Base-by-base conservation (phyloP, 169 alveolate species). In the Ichthyophthirius multifiliis region DNA sequence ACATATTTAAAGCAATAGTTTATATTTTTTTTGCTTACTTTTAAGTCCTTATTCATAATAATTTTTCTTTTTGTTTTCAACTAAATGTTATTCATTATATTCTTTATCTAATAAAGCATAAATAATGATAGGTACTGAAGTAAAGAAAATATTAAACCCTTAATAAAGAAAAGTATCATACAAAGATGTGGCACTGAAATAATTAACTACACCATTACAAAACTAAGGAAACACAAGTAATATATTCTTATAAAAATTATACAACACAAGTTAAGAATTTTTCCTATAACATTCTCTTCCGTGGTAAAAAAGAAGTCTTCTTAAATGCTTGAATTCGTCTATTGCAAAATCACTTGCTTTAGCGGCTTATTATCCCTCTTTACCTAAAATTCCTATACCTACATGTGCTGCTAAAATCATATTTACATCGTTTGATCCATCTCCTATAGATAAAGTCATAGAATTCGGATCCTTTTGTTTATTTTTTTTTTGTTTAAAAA, bases 351-450 rank as follows among this genome's bases (percentile, higher is more conserved):
- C 94, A 16, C 87, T 63, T 37, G 89, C 84, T 75, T 89, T 84
- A 16, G 90, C 96, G 3, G 98, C 98, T 63, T 89, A 81, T 5
- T 82, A 78, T 0, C 97, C 97, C 83, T 95, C 98, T 15, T 88
- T 93, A 16, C 98, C 98, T 35, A 80, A 76, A 23, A 93, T 90
- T 4, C 97, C 98, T 2, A 95, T 75, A 18, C 98, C 97, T 46
- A 94, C 90, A 83, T 93, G 88, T 20, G 97, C 96, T 67, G 85
- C 94, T 85, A 90, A 80, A 15, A 95, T 74, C 98, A 95, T 95
- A 43, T 87, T 87, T 4, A 93, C 95, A 84, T 95, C 96, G 75
- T 93, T 92, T 32, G 92, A 91, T 16, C 96, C 98, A 81, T 91
- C 96, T 6, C 98, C 98, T 20, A 95, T 89, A 1, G 98, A 95